These are phyloP conservation scores for Teratosphaeria pseudoeucalypti DNA, from an alignment of 2,329 filamentous ascomycete genomes.

Conservation along the genomic window DNA sequence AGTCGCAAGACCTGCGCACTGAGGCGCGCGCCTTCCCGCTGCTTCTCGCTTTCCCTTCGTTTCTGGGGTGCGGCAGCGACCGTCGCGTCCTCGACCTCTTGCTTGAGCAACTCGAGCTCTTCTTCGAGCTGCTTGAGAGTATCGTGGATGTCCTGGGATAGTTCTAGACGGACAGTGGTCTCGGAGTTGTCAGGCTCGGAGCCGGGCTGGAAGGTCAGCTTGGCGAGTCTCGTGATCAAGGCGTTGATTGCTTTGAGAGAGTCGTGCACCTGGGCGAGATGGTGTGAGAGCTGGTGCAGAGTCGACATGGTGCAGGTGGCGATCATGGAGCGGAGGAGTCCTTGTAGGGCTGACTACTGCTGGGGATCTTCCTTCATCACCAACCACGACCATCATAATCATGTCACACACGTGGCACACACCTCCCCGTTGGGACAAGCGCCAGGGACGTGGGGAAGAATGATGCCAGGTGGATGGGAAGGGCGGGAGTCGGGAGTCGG, in stretches of 20 bases:
- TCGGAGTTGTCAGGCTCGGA: constrained; percentile 50
- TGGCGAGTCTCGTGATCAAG: constrained; percentile 47
- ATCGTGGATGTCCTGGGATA: constrained; percentile 71
- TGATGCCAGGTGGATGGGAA: not conserved
- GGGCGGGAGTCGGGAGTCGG: not conserved
- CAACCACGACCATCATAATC: no score
- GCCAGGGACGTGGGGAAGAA: not conserved
- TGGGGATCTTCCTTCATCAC: no score
- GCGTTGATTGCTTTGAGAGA: constrained; percentile 43
- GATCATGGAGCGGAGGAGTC: not conserved
- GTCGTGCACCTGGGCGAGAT: constrained; percentile 35
- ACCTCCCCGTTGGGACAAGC: not conserved
- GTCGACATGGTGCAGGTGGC: constrained; percentile 8
- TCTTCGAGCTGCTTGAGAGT: constrained; percentile 69
- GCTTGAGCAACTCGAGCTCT: constrained; percentile 67
- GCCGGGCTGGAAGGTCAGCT: constrained; percentile 51
- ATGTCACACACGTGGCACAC: not conserved
- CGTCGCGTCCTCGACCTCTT: constrained; percentile 65
- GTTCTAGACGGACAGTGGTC: constrained; percentile 53
- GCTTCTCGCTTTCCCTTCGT: constrained; percentile 42
- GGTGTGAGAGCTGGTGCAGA: constrained; percentile 12
- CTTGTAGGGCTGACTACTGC: not conserved
- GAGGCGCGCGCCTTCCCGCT: constrained; percentile 49
- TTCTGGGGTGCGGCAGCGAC: constrained; percentile 27
- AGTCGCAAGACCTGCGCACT: constrained; percentile 57